Evolutionary conservation across 805 yeast species (phyloP).

Genomic region (Kodamaea neixiangensis): DNA sequence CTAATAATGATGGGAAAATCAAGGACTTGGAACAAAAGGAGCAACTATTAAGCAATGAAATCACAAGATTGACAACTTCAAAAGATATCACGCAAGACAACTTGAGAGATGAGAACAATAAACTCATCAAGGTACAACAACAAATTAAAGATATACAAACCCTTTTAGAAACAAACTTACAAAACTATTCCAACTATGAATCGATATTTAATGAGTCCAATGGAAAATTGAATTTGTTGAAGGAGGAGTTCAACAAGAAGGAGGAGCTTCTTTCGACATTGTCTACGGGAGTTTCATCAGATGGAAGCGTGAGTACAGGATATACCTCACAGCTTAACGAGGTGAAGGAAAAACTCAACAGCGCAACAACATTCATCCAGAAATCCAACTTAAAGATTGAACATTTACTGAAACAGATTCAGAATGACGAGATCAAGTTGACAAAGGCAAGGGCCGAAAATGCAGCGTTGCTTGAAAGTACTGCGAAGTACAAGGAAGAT

Average conservation of each 20-base stretch:
- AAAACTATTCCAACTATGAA: constrained; percentile 44
- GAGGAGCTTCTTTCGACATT: constrained; percentile 81
- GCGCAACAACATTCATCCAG: constrained; percentile 55
- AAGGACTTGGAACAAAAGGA: constrained; percentile 62
- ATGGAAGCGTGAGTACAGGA: constrained; percentile 75
- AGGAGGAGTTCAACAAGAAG: constrained; percentile 53
- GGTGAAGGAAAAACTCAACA: constrained; percentile 56
- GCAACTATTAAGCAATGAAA: constrained; percentile 55
- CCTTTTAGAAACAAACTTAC: constrained; percentile 36
- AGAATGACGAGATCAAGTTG: constrained; percentile 50
- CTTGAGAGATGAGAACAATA: constrained; percentile 52
- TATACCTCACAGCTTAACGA: constrained; percentile 70
- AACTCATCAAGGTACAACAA: constrained; percentile 30
- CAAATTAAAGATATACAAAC: constrained; percentile 36
- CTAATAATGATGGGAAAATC: constrained; percentile 59
- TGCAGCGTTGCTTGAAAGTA: constrained; percentile 40
- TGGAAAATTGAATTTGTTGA: constrained; percentile 43
- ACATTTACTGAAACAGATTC: constrained; percentile 56
- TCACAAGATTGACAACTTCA: constrained; percentile 69
- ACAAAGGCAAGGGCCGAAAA: constrained; percentile 54
- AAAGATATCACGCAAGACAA: constrained; percentile 59
- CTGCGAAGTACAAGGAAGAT: constrained; percentile 42
- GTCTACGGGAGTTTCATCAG: constrained; percentile 86
- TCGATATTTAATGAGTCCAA: constrained; percentile 47
- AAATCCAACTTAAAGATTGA: constrained; percentile 59